phyloP scores from a whole-genome alignment of 2,329 filamentous ascomycete species.

The Botryotinia calthae region DNA sequence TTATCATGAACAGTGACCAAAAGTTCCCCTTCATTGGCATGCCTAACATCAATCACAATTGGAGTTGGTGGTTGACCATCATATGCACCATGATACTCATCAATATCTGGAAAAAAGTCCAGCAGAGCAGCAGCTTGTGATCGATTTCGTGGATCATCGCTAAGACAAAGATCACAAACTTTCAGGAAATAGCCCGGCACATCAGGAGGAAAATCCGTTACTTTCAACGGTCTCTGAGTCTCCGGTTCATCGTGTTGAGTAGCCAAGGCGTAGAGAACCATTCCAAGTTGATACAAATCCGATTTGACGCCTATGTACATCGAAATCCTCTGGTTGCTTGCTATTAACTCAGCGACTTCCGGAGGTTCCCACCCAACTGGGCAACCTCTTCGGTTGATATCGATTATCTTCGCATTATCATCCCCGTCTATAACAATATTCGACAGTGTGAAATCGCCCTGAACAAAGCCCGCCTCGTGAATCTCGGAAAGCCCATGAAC shows the following conservation, averaged over 20 bases:
- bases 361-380: conserved; percentile 97
- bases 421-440: conserved; percentile 90
- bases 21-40: conserved; percentile 21
- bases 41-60: conserved; percentile 35
- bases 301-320: conserved; percentile 99
- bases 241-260: conserved; percentile 90
- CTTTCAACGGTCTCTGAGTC: conserved; percentile 66
- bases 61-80: conserved; percentile 26
- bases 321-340: conserved; percentile 83
- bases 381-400: conserved; percentile 96
- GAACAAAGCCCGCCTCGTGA: conserved; percentile 93
- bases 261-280: conserved; percentile 90
- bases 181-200: conserved; percentile 82
- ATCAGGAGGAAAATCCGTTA: conserved; percentile 53
- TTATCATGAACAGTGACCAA: conserved; percentile 19
- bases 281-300: conserved; percentile 91
- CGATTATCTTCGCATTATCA: conserved; percentile 92
- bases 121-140: conserved; percentile 72
- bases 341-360: conserved; percentile 80
- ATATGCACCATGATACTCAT: conserved; percentile 25
- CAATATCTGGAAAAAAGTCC: conserved; percentile 58
- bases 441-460: conserved; percentile 94
- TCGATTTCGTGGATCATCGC: conserved; percentile 68
- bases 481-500: conserved; percentile 86
- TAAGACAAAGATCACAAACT: conserved; percentile 69